A percentile compares a stretch with the other conserved stretches of the same genome.
Conservation (phyloP, 345 rosid genomes). For the Eutrema japonicum region DNA sequence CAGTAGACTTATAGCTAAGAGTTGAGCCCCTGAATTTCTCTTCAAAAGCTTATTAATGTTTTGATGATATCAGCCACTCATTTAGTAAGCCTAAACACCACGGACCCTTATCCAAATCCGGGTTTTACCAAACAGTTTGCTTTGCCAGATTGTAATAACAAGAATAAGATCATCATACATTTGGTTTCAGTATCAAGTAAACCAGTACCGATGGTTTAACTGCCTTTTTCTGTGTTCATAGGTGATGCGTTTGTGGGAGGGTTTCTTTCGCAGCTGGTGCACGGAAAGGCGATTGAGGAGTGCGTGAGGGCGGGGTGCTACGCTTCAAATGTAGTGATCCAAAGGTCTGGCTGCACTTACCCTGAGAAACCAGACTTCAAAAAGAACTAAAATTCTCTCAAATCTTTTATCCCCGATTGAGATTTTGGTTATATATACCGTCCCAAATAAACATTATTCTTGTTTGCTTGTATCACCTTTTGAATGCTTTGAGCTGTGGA, state of each 20-base stretch:
- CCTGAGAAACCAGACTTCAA: constrained; percentile 54
- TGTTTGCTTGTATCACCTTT: constrained; percentile 36
- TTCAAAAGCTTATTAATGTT: neutral
- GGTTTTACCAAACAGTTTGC: neutral
- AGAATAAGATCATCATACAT: neutral
- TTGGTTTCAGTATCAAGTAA: neutral
- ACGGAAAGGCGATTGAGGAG: constrained; percentile 71
- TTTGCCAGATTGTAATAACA: neutral
- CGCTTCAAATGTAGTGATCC: constrained; percentile 84
- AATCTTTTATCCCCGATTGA: constrained; percentile 8
- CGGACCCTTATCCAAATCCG: neutral
- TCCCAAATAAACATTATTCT: constrained; percentile 30
- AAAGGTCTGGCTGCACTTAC: constrained; percentile 94
- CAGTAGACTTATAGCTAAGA: constrained; percentile 13
- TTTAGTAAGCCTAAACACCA: neutral
- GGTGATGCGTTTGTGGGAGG: constrained; percentile 79
- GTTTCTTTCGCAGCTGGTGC: constrained; percentile 82
- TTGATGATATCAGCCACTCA: no score
- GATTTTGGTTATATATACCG: constrained; percentile 20
- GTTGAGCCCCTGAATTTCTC: neutral
- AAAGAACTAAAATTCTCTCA: constrained; percentile 17
- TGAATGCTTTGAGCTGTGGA: constrained; percentile 32
- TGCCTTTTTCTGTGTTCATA: constrained; percentile 19
- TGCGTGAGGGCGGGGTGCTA: constrained; percentile 86
- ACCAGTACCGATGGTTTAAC: neutral